Evolutionary conservation across 129 eudicot species (phyloP).

Genomic region (Chrysanthemum makinoi): DNA sequence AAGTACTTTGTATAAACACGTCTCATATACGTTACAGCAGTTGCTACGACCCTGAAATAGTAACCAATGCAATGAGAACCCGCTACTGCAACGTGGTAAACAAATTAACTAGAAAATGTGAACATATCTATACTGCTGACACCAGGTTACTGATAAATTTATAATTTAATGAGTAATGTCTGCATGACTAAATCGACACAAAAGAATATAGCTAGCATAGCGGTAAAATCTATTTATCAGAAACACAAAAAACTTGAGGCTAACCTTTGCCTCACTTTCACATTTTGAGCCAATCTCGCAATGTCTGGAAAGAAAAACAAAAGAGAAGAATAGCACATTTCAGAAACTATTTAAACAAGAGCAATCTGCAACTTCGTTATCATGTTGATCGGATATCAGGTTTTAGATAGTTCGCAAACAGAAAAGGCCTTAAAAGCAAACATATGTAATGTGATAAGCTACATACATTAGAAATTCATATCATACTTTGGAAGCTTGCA

Average conservation of each 20-base stretch:
- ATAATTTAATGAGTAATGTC: not conserved
- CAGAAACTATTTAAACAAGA: not conserved
- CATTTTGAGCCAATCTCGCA: conserved; percentile 85
- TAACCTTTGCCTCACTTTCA: conserved; percentile 98
- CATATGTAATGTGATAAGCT: conserved; percentile 8
- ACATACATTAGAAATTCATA: not conserved
- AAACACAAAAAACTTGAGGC: conserved; percentile 21
- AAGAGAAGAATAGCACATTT: conserved; percentile 11
- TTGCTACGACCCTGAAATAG: conserved; percentile 91
- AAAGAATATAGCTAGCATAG: conserved; percentile 5
- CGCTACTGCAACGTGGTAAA: not conserved
- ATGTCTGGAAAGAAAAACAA: conserved; percentile 60
- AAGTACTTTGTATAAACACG: conserved; percentile 80
- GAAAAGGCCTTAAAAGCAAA: not conserved
- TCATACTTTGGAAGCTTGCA: not conserved
- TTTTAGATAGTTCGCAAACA: not conserved
- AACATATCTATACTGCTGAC: not conserved
- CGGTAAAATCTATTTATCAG: not conserved
- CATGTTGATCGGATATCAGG: not conserved
- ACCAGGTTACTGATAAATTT: not conserved
- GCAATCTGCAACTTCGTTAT: not conserved
- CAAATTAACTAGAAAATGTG: not conserved
- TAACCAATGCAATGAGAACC: conserved; percentile 13
- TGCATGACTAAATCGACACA: not conserved
- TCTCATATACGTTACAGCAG: conserved; percentile 96